A percentile compares a stretch with the other conserved stretches of the same genome.
Conservation (phyloP, 1,284 basidiomycete species). For the Thecaphora thlaspeos region DNA sequence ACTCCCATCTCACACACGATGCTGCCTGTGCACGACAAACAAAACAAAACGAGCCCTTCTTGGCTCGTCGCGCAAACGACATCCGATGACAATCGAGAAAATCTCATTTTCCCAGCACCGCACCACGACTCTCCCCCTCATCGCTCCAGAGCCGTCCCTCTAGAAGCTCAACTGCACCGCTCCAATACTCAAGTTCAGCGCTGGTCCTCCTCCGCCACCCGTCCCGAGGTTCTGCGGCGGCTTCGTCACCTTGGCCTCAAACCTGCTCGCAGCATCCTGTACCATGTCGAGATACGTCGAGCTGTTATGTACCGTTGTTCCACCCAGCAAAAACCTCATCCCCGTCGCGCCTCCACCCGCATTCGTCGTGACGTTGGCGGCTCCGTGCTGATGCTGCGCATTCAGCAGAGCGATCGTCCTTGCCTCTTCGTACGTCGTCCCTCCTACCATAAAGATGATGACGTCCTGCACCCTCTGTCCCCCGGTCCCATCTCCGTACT, state of each 20-base stretch:
- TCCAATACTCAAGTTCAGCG: conserved; percentile 46
- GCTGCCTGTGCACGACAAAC: too few relatives aligned
- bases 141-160: conserved; percentile 1
- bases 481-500: conserved; percentile 2
- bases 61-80: too few relatives aligned
- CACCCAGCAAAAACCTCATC: conserved; percentile 51
- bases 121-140: too few relatives aligned
- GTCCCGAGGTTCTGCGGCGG: conserved; percentile 26
- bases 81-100: too few relatives aligned
- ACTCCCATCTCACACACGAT: too few relatives aligned
- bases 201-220: conserved; percentile 12
- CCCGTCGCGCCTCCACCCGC: conserved; percentile 18
- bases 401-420: conserved; percentile 49
- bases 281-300: conserved; percentile 49
- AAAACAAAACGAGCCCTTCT: too few relatives aligned
- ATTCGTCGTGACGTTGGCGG: conserved; percentile 18
- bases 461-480: conserved; percentile 48
- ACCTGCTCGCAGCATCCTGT: conserved; percentile 47
- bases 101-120: too few relatives aligned
- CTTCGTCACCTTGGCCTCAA: conserved; percentile 35
- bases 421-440: conserved; percentile 56
- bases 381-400: conserved; percentile 23
- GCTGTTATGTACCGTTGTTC: conserved; percentile 50
- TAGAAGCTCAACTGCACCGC: conserved; percentile 36
- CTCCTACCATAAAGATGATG: conserved; percentile 55